Conservation (phyloP, 345 rosid genomes). For the Arabis alpina region DNA sequence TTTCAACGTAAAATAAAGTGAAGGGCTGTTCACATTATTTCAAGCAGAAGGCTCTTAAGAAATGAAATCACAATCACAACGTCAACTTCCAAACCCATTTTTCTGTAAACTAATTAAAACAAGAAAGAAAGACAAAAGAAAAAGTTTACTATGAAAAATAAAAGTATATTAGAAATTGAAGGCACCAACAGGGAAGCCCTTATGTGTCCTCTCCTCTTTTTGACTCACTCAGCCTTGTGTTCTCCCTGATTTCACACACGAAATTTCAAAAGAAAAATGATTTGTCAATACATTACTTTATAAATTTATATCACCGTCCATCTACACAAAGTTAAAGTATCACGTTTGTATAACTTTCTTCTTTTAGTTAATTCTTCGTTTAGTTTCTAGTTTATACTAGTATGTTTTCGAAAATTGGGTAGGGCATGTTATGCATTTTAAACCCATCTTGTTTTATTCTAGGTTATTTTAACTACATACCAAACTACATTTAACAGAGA, state of each 20-base stretch:
- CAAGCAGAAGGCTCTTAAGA: not conserved
- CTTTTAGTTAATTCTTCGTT: too few relatives aligned
- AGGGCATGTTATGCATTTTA: too few relatives aligned
- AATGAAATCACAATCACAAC: not conserved
- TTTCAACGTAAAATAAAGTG: not conserved
- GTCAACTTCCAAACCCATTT: constrained; percentile 5
- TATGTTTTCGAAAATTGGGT: too few relatives aligned
- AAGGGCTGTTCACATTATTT: not conserved
- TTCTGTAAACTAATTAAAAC: not conserved
- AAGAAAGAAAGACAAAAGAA: constrained; percentile 4
- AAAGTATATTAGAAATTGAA: constrained; percentile 3
- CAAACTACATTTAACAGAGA: too few relatives aligned
- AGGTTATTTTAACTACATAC: too few relatives aligned
- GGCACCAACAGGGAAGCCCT: constrained; percentile 1
- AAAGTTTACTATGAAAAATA: constrained; percentile 8
- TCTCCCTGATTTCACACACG: constrained; percentile 44
- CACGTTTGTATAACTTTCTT: too few relatives aligned
- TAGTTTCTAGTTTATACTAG: too few relatives aligned
- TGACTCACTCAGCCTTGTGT: constrained; percentile 40
- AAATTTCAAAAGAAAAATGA: not conserved
- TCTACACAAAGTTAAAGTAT: too few relatives aligned
- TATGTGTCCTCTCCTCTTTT: constrained; percentile 14
- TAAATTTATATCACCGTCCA: too few relatives aligned
- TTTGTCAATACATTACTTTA: not conserved
- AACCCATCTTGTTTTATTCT: too few relatives aligned